Conservation (phyloP, 768 basidiomycete genomes). For the Rubroboletus pulcherrimus region DNA sequence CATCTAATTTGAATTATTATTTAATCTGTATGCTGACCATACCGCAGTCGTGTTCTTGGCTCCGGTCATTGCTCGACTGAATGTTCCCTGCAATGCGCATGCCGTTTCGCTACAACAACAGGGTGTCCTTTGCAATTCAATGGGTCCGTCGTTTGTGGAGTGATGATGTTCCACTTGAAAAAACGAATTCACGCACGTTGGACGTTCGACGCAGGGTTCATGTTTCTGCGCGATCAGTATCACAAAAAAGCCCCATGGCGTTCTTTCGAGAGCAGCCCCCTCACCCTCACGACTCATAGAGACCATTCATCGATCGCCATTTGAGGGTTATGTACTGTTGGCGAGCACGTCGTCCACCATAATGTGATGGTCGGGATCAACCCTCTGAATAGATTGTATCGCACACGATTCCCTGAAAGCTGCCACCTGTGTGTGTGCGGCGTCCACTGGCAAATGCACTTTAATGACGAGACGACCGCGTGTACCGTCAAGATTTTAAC, state of each 20-base stretch:
- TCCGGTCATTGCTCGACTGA: neutral
- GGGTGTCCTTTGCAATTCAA: neutral
- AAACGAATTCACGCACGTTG: neutral
- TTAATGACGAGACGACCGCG: neutral
- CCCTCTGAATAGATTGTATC: neutral
- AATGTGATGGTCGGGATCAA: conserved; percentile 8
- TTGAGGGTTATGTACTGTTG: conserved; percentile 14
- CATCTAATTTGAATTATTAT: neutral
- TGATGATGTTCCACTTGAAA: neutral
- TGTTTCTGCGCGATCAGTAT: neutral
- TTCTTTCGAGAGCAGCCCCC: neutral
- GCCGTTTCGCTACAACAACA: neutral
- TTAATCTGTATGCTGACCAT: conserved; percentile 3
- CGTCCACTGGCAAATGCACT: neutral
- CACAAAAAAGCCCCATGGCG: neutral
- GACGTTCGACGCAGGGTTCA: neutral
- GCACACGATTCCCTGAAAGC: conserved; percentile 10
- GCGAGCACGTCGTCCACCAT: neutral
- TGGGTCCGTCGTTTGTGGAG: neutral
- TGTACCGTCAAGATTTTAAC: neutral
- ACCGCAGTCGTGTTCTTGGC: conserved; percentile 1
- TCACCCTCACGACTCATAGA: neutral
- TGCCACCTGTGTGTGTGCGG: conserved; percentile 12
- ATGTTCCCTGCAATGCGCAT: neutral
- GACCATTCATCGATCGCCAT: conserved; percentile 5